Evolutionary conservation across 2,329 filamentous ascomycete genomes (phyloP), one percentile per base, ranked within the genome.

Genomic region (Parastagonospora nodorum): DNA sequence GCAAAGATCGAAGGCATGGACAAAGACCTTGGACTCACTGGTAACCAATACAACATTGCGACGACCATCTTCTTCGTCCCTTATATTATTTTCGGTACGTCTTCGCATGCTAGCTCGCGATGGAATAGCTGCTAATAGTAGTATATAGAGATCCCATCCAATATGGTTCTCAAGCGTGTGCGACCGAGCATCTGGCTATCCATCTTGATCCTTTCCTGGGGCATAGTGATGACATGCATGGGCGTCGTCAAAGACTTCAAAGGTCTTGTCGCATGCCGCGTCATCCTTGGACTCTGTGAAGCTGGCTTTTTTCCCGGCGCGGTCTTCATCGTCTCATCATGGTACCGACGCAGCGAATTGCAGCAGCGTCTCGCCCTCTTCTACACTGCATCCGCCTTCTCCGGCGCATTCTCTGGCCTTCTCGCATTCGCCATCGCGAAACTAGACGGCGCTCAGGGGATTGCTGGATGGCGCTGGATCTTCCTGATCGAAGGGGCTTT

Each of bases 291-390:
- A 10, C 64, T 75, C 2, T 69, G 70, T 14, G 73, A 75, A 57
- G 76, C 82, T 29, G 86, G 86, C 0, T 74, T 89, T 46, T 76
- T 88, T 2, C 86, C 86, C 0, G 87, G 86, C 15, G 87, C 88
- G 61, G 82, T 83, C 0, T 72, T 71, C 42, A 47, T 71, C 10
- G 52, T 73, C 8, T 72, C 69, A 3, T 47, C 71, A 7, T 74
- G 71, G 70, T 74, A 74, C 41, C 63, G 62, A 2, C 63, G 70
- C 9, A 69, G 65, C 39, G 71, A 74, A 58, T 46, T 71, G 3
- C 68, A 72, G 42, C 63, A 66, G 10, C 66, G 71, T 4, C 67
- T 72, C 66, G 69, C 70, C 5, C 62, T 72, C 9, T 72, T 73
- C 50, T 73, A 72, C 44, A 50, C 68, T 24, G 66, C 69, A 19